Base-by-base conservation (phyloP, 2,329 filamentous ascomycete species). In the Thielaviopsis populi region DNA sequence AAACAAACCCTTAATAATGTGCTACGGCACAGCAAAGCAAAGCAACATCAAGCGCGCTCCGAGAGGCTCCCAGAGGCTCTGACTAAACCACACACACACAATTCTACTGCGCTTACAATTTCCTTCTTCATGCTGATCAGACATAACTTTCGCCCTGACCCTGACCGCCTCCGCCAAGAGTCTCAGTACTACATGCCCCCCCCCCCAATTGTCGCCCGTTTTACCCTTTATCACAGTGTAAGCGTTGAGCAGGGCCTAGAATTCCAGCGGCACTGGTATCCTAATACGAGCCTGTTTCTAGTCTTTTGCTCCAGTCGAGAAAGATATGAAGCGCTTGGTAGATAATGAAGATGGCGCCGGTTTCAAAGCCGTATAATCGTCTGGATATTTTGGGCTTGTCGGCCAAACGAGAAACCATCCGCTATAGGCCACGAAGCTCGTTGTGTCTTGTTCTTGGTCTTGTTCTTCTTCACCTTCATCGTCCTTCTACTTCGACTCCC, bases 341-440 rank as follows among this genome's bases (percentile, higher is more conserved):
- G 24, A 8, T 8, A 15, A 46, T n/a, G n/a, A 46, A n/a, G 42
- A 46, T 19, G 8, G 42, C 2, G 15, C 15, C 7, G 24, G 50
- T 56, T 56, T 56, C 50, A 56, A 37, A 30, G 27, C 50, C n/a
- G 50, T 56, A 56, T 56, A 56, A 56, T 56, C 50, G 27, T 33
- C 50, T 33, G 7, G 17, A 33, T 56, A 33, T n/a, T 19, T 19
- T 17, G 1, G 24, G 27, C 50, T 33, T 33, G 27, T 56, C 27
- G 42, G 15, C 15, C n/a, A n/a, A 4, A 15, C 42, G 10, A 37
- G 30, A 7, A 33, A 7, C 7, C 3, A 33, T 7, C 3, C 30
- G 3, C 30, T 33, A 33, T n/a, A n/a, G n/a, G n/a, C n/a, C n/a
- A n/a, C 30, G 30, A 33, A 33, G 3, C 7, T 37, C 3, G 10